Percentiles rank a stretch among this genome's conserved stretches.
Evolutionary conservation across 192 early-diverging fungal species (phyloP).

Genomic region (Backusella liffmaniae): DNA sequence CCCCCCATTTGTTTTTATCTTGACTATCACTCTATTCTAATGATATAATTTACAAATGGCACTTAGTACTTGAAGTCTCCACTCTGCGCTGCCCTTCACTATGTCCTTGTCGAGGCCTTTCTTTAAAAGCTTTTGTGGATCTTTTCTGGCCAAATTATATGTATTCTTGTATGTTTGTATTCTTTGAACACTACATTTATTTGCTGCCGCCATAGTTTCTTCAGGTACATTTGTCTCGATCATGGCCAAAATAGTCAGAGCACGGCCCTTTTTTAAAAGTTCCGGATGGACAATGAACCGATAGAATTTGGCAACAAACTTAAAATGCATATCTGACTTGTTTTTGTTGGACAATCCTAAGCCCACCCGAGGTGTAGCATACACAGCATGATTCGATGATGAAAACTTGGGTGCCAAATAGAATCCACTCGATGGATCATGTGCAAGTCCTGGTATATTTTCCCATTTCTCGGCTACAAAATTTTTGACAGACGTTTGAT

Average conservation of each 20-base stretch:
- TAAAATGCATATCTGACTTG: neutral
- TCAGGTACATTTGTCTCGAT: neutral
- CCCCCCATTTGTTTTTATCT: neutral
- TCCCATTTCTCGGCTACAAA: constrained; percentile 8
- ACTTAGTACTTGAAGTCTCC: constrained; percentile 20
- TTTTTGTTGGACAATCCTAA: constrained; percentile 17
- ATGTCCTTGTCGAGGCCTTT: constrained; percentile 17
- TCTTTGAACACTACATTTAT: neutral
- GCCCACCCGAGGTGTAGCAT: constrained; percentile 24
- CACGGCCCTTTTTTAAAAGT: constrained; percentile 34
- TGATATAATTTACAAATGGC: constrained; percentile 12
- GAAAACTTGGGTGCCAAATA: neutral
- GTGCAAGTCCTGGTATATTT: neutral
- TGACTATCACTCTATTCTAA: neutral
- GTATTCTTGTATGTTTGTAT: constrained; percentile 12
- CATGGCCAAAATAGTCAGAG: constrained; percentile 14
- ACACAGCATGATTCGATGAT: neutral
- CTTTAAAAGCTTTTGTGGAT: neutral
- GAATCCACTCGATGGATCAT: constrained; percentile 2
- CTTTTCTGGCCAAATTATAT: neutral
- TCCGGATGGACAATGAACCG: constrained; percentile 23
- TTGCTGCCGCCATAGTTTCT: neutral
- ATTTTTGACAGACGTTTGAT: constrained; percentile 4
- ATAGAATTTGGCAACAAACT: constrained; percentile 23
- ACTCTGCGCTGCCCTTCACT: neutral